These are phyloP conservation scores for Termitomyces eurrhizus DNA, from an alignment of 768 basidiomycete genomes.

Conservation along the genomic window DNA sequence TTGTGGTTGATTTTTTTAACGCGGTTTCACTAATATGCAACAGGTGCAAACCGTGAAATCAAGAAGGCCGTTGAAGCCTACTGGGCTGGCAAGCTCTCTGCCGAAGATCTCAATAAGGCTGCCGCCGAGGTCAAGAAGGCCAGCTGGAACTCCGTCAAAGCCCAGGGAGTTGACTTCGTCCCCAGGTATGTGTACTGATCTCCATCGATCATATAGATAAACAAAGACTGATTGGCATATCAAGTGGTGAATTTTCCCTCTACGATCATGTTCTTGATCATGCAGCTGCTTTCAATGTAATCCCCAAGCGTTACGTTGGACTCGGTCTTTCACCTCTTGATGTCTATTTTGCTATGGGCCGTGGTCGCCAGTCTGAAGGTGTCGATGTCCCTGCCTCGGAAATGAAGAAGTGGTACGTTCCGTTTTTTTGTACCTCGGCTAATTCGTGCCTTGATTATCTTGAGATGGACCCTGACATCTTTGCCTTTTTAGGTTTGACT, in stretches of 20 bases:
- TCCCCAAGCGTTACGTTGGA: slow-evolving; percentile 90
- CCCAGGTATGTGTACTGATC: slow-evolving; percentile 64
- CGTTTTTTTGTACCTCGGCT: slow-evolving; percentile 4
- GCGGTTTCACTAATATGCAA: slow-evolving; percentile 3
- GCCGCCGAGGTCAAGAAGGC: slow-evolving; percentile 86
- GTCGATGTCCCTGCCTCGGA: slow-evolving; percentile 97
- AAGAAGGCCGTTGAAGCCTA: slow-evolving; percentile 99
- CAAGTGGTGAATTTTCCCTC: slow-evolving; percentile 95
- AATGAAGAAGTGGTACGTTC: slow-evolving; percentile 97
- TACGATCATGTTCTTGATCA: slow-evolving; percentile 99
- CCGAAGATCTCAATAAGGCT: slow-evolving; percentile 82
- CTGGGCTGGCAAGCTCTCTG: slow-evolving; percentile 91
- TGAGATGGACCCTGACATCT: slow-evolving; percentile 1
- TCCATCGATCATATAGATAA: slow-evolving; percentile 15
- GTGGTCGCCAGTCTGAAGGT: slow-evolving; percentile 90
- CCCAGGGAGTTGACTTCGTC: slow-evolving; percentile 82
- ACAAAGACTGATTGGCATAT: slow-evolving; percentile 14
- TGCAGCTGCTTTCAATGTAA: slow-evolving; percentile 92
- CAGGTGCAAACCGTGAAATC: slow-evolving; percentile 91
- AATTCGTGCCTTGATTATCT: slow-evolving; percentile 1
- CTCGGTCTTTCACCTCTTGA: slow-evolving; percentile 87
- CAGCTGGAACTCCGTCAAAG: slow-evolving; percentile 85
- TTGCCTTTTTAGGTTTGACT: slow-evolving; percentile 74
- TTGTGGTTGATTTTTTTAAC: neutral
- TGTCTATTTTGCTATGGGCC: slow-evolving; percentile 98